Evolutionary conservation across 371 early-diverging fungal genomes (phyloP).

Genomic region (Neoconidiobolus thromboides): DNA sequence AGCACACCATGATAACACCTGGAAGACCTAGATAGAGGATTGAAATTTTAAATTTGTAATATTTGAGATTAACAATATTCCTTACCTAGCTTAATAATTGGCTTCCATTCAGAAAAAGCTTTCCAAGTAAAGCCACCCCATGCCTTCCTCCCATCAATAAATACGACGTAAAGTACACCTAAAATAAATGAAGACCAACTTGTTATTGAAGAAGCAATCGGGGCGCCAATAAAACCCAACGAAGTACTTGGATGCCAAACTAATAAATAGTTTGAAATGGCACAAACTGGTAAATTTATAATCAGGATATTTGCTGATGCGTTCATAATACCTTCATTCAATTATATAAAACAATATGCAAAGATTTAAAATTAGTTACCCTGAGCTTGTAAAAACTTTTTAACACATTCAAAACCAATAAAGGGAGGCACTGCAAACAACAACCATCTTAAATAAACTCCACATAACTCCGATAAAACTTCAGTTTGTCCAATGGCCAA

Average conservation of each 20-base stretch:
- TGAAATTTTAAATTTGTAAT: not conserved
- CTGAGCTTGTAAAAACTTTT: constrained; percentile 66
- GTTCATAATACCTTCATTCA: constrained; percentile 42
- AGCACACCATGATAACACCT: constrained; percentile 45
- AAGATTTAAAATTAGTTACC: constrained; percentile 4
- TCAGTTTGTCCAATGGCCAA: constrained; percentile 29
- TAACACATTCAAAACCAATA: constrained; percentile 57
- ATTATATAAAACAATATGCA: constrained; percentile 3
- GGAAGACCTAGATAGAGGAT: constrained; percentile 20
- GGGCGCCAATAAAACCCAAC: constrained; percentile 69
- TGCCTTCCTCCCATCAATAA: constrained; percentile 38
- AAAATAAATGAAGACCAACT: constrained; percentile 46
- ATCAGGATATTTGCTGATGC: constrained; percentile 51
- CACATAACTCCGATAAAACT: constrained; percentile 23
- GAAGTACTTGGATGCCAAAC: constrained; percentile 47
- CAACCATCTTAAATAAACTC: constrained; percentile 40
- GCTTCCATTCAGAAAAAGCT: constrained; percentile 35
- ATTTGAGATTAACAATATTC: constrained; percentile 41
- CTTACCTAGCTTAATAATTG: constrained; percentile 49
- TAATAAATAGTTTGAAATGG: constrained; percentile 43
- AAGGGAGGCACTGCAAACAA: constrained; percentile 52
- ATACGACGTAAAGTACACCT: constrained; percentile 36
- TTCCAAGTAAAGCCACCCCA: constrained; percentile 78
- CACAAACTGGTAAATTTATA: constrained; percentile 50
- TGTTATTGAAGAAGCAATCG: constrained; percentile 55